phyloP scores from a whole-genome alignment of 192 early-diverging fungal species.

The Umbelopsis sp. region DNA sequence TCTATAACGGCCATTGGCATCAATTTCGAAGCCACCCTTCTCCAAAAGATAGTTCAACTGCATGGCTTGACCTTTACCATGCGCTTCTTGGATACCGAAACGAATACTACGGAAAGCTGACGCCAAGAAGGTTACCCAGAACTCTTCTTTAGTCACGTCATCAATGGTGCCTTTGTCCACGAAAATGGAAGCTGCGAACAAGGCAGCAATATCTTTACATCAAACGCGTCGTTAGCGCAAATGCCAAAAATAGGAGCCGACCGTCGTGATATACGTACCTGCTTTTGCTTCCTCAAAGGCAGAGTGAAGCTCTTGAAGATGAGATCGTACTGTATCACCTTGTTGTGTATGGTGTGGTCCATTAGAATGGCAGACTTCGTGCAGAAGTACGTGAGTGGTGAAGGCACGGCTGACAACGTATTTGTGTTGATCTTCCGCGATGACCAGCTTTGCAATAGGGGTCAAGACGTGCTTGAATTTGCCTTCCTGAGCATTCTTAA shows the following conservation, averaged over 20 bases:
- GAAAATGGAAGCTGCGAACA: conserved; percentile 63
- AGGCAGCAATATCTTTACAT: conserved; percentile 60
- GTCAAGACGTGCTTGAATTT: conserved; percentile 64
- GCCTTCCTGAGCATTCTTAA: conserved; percentile 77
- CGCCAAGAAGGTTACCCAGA: conserved; percentile 74
- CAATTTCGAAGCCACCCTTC: conserved; percentile 62
- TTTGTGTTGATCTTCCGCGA: conserved; percentile 52
- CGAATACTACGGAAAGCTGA: conserved; percentile 72
- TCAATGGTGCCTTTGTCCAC: conserved; percentile 60
- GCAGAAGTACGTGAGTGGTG: conserved; percentile 69
- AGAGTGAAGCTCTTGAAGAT: conserved; percentile 68
- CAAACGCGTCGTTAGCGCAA: neutral
- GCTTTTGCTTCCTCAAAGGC: conserved; percentile 81
- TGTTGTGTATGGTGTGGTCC: conserved; percentile 63
- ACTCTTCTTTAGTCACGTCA: conserved; percentile 57
- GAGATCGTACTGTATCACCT: conserved; percentile 64
- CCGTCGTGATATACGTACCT: conserved; percentile 24
- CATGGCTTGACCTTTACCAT: conserved; percentile 72
- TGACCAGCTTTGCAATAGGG: conserved; percentile 60
- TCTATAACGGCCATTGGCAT: conserved; percentile 44
- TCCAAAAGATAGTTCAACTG: conserved; percentile 71
- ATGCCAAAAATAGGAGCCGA: neutral
- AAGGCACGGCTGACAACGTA: conserved; percentile 70
- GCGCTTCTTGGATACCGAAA: conserved; percentile 71
- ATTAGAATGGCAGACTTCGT: conserved; percentile 73